These are phyloP conservation scores for Russula sp. DNA, from an alignment of 768 basidiomycete genomes.

Conservation along the genomic window DNA sequence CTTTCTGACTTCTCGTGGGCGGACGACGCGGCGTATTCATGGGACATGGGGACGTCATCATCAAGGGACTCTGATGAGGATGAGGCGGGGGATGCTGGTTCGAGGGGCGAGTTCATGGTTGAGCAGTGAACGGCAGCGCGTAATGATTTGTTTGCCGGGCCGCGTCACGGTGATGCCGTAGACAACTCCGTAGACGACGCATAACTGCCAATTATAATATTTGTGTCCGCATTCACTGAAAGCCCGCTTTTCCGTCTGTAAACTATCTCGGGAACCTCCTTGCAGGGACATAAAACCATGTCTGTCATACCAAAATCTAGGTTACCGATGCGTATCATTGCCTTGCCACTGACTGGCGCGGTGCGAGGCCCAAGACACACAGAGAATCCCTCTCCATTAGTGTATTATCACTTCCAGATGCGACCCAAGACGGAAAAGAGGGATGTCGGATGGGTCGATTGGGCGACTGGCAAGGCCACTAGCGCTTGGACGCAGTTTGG, in stretches of 20 bases:
- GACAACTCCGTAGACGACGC: neutral
- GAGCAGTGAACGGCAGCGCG: neutral
- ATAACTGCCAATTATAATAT: neutral
- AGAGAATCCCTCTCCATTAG: conserved; percentile 32
- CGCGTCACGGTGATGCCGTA: neutral
- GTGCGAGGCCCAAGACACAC: conserved; percentile 26
- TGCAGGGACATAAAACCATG: conserved; percentile 10
- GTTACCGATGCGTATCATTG: conserved; percentile 45
- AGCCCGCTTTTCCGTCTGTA: neutral
- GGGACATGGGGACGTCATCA: conserved; percentile 4
- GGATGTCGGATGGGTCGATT: conserved; percentile 46
- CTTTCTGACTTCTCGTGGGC: conserved; percentile 12
- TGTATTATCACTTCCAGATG: conserved; percentile 45
- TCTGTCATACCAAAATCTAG: conserved; percentile 26
- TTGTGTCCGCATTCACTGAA: neutral
- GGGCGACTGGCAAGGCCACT: conserved; percentile 51
- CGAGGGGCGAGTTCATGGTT: conserved; percentile 32
- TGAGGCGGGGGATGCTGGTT: conserved; percentile 31
- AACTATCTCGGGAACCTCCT: neutral
- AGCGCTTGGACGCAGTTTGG: conserved; percentile 66
- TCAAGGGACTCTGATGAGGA: conserved; percentile 32
- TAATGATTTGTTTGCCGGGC: conserved; percentile 7
- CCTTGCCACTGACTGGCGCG: conserved; percentile 43
- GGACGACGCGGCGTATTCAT: conserved; percentile 12
- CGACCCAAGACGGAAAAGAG: conserved; percentile 32